Evolutionary conservation across 179 eudicot genomes (phyloP).

Genomic region (Camellia oleifera): DNA sequence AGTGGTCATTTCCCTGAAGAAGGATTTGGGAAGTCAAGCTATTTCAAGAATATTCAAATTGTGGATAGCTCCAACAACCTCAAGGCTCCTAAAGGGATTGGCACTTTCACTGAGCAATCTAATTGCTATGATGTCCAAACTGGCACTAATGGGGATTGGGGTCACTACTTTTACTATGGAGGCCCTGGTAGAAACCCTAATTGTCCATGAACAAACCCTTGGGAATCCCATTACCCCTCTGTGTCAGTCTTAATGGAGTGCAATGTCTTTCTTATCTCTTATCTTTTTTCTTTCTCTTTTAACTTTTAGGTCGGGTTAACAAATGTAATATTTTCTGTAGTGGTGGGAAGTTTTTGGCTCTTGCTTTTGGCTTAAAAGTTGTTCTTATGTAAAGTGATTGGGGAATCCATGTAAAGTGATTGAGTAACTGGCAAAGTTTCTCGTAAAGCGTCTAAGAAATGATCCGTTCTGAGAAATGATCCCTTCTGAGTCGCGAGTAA

Average conservation of each 20-base stretch:
- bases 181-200: constrained; percentile 80
- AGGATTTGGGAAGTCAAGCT: constrained; percentile 89
- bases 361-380: neutral
- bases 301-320: constrained; percentile 9
- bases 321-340: constrained; percentile 16
- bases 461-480: neutral
- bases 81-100: constrained; percentile 71
- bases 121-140: constrained; percentile 83
- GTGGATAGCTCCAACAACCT: constrained; percentile 88
- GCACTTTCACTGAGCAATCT: constrained; percentile 82
- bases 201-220: constrained; percentile 37
- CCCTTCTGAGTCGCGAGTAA: too few relatives aligned
- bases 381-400: constrained; percentile 15
- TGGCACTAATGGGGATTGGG: constrained; percentile 82
- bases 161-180: constrained; percentile 78
- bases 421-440: constrained; percentile 31
- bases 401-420: constrained; percentile 18
- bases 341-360: constrained; percentile 29
- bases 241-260: constrained; percentile 19
- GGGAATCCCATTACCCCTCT: neutral
- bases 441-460: constrained; percentile 18
- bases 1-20: constrained; percentile 87
- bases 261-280: constrained; percentile 14
- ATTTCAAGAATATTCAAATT: constrained; percentile 78
- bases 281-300: neutral